Conservation (phyloP, 75 land plant genomes). For the Pseudotsuga menziesii region DNA sequence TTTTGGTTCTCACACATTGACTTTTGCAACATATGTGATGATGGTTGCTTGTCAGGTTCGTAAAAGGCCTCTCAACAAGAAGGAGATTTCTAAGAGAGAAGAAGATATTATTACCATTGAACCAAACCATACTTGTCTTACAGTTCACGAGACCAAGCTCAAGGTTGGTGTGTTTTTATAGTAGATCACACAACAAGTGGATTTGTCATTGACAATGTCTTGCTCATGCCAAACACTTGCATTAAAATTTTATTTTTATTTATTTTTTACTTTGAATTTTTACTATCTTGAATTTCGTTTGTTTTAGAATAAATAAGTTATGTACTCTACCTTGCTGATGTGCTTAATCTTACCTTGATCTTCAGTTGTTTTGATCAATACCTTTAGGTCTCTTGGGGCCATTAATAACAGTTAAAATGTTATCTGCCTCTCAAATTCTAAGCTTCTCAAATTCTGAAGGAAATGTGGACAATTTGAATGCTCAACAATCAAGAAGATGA, state of each 20-base stretch:
- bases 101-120: slow-evolving; percentile 75
- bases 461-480: neutral
- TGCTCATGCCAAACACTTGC: neutral
- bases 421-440: neutral
- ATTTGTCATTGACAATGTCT: neutral
- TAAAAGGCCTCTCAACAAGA: slow-evolving; percentile 88
- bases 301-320: neutral
- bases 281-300: neutral
- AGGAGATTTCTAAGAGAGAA: slow-evolving; percentile 81
- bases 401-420: neutral
- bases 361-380: neutral
- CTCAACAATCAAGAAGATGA: neutral
- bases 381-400: neutral
- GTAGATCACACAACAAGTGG: neutral
- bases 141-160: slow-evolving; percentile 89
- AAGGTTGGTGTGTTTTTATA: slow-evolving; percentile 43
- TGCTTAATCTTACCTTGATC: neutral
- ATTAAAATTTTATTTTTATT: neutral
- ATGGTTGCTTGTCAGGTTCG: slow-evolving; percentile 59
- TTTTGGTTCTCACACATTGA: slow-evolving; percentile 1
- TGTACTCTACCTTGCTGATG: neutral
- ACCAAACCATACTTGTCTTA: slow-evolving; percentile 39
- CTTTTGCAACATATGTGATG: neutral
- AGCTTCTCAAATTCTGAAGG: neutral
- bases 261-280: neutral